Evolutionary conservation across 2,329 filamentous ascomycete genomes (phyloP), one percentile per base, ranked within the genome.

Genomic region (Apiospora kogelbergensis): DNA sequence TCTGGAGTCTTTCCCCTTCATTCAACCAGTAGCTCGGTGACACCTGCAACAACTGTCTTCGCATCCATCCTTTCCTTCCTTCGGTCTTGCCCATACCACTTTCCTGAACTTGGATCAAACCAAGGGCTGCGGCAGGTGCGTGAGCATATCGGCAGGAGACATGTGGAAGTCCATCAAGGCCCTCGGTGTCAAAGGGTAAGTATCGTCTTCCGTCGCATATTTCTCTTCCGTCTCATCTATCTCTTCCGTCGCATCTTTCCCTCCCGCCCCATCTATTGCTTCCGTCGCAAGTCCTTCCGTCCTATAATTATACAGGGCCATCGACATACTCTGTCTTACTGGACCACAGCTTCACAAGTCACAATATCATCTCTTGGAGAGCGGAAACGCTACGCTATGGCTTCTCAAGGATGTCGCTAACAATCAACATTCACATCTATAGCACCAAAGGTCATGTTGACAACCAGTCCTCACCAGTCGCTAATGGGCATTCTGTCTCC

Each of bases 401-500:
- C 5, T 30, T 6, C 40, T 22, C 10, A 15, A 30, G 40, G 24
- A 66, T 66, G 65, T 53, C 45, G 17, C 65, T 66, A 6, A 66
- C 44, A 26, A 10, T 48, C 30, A 44, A 24, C 2, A 10, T 66
- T 41, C 6, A 24, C n/a, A 20, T 66, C 44, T 24, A 40, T 22
- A 66, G 65, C 42, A 44, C 42, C 30, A 30, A n/a, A 60, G 53
- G 53, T 30, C 53, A 60, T 37, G 30, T n/a, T 37, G 30, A 37
- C 53, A 37, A 20, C 30, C 53, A 60, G 30, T 17, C 30, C n/a
- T 37, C 53, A 37, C 53, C 9, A 37, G 53, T 10, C 17, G 30
- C 53, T 9, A 26, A 20, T 17, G 63, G 41, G 37, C 7, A 70
- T 48, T 73, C 72, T 57, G 65, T 76, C 10, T 73, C 73, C 66